These are phyloP conservation scores for Begonia masoniana DNA, from an alignment of 306 rosid species.

Conservation along the genomic window DNA sequence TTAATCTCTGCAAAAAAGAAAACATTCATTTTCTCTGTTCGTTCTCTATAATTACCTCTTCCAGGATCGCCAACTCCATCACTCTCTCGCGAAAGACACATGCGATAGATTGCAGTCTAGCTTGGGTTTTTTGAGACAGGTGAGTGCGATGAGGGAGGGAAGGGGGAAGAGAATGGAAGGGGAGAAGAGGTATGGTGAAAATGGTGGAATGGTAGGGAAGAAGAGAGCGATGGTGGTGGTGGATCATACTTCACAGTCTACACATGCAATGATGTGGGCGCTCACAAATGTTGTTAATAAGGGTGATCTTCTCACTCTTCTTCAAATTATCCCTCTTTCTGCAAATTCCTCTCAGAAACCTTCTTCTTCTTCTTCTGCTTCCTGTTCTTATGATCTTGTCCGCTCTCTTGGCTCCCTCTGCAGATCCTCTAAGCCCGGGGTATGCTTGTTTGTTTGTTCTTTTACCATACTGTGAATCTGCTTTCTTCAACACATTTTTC, in stretches of 20 bases:
- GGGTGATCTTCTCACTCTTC: slow-evolving; percentile 83
- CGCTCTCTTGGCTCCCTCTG: slow-evolving; percentile 68
- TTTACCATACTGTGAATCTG: no score
- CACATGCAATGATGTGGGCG: slow-evolving; percentile 93
- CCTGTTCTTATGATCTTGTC: slow-evolving; percentile 36
- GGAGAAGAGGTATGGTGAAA: slow-evolving; percentile 30
- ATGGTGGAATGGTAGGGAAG: slow-evolving; percentile 33
- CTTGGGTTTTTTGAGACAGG: slow-evolving; percentile 44
- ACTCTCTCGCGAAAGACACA: no score
- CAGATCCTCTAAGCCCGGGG: slow-evolving; percentile 88
- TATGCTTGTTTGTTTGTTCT: slow-evolving; percentile 8
- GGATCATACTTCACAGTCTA: slow-evolving; percentile 62
- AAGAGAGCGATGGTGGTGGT: slow-evolving; percentile 93
- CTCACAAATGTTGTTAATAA: slow-evolving; percentile 64
- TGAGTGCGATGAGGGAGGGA: slow-evolving; percentile 52
- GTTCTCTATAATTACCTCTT: background rate
- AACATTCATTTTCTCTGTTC: background rate
- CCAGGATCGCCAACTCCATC: background rate
- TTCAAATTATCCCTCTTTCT: slow-evolving; percentile 44
- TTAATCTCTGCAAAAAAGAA: background rate
- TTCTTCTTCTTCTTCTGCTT: slow-evolving; percentile 23
- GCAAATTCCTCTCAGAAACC: slow-evolving; percentile 10
- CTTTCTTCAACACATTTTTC: background rate
- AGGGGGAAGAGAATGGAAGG: slow-evolving; percentile 41
- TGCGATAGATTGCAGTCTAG: slow-evolving; percentile 1